Conservation (phyloP, 23 red algal species). For the Gracilaria domingensis region DNA sequence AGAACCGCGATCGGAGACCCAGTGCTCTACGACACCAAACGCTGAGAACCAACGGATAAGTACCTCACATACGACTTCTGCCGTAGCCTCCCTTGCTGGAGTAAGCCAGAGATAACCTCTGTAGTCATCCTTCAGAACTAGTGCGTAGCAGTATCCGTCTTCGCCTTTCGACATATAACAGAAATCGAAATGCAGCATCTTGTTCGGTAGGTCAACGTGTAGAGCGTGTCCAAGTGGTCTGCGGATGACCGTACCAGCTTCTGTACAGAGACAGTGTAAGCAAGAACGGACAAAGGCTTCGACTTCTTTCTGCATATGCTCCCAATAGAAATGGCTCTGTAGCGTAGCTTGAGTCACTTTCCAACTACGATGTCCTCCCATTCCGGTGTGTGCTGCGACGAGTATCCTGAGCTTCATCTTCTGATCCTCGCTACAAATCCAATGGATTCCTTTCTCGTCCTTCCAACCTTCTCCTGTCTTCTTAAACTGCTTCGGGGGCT, state of each 20-base stretch:
- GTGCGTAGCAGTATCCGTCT: background rate
- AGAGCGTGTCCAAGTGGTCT: background rate
- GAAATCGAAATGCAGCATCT: slow-evolving; percentile 45
- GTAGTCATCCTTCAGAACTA: slow-evolving; percentile 31
- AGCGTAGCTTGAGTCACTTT: background rate
- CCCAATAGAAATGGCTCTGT: slow-evolving; percentile 22
- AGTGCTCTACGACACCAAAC: background rate
- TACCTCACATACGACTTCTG: background rate
- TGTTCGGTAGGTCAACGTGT: slow-evolving; percentile 1
- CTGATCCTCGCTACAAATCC: background rate
- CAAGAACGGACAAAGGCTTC: slow-evolving; percentile 17
- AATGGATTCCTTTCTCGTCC: background rate
- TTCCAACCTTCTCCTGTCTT: background rate
- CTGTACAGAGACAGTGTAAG: slow-evolving; percentile 43
- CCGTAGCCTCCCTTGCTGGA: background rate
- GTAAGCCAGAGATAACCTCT: slow-evolving; percentile 8
- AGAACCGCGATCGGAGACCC: slow-evolving; percentile 11
- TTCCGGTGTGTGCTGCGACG: slow-evolving; percentile 39
- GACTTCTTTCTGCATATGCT: slow-evolving; percentile 18
- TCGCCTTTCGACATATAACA: slow-evolving; percentile 19
- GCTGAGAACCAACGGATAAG: slow-evolving; percentile 10
- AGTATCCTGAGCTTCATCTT: slow-evolving; percentile 21
- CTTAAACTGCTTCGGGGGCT: slow-evolving; percentile 12
- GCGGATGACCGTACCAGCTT: background rate
- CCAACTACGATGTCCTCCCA: slow-evolving; percentile 32